phyloP scores from a whole-genome alignment of 805 yeast species.

The Debaryomyces maramus region DNA sequence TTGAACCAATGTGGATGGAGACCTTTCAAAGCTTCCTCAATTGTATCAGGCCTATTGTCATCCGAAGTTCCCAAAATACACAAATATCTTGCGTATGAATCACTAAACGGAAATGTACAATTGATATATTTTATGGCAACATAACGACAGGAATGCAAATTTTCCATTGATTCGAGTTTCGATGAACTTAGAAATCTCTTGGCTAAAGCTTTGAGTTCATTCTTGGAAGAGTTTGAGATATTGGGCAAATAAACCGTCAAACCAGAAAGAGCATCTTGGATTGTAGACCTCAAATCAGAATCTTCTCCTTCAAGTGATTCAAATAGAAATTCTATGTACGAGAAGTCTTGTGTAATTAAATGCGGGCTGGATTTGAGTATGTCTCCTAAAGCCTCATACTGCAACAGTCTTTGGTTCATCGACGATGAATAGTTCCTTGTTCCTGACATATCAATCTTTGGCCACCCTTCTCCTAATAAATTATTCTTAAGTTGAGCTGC shows the following conservation, averaged over 20 bases:
- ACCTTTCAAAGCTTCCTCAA: slow-evolving; percentile 79
- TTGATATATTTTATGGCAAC: slow-evolving; percentile 66
- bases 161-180: slow-evolving; percentile 11
- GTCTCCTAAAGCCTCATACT: slow-evolving; percentile 78
- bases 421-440: slow-evolving; percentile 35
- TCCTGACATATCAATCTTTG: slow-evolving; percentile 37
- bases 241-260: slow-evolving; percentile 49
- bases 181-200: slow-evolving; percentile 26
- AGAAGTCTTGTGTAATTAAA: slow-evolving; percentile 44
- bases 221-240: slow-evolving; percentile 40
- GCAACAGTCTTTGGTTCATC: slow-evolving; percentile 53
- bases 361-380: slow-evolving; percentile 50
- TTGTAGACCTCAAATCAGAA: slow-evolving; percentile 59
- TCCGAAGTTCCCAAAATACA: slow-evolving; percentile 64
- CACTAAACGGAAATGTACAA: slow-evolving; percentile 62
- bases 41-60: slow-evolving; percentile 64
- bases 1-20: slow-evolving; percentile 81
- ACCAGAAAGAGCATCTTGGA: slow-evolving; percentile 70
- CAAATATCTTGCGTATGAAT: slow-evolving; percentile 64
- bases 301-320: slow-evolving; percentile 67
- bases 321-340: slow-evolving; percentile 64
- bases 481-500: slow-evolving; percentile 54
- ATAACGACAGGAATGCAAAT: slow-evolving; percentile 55
- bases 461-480: slow-evolving; percentile 62
- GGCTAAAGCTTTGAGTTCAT: slow-evolving; percentile 40